These are phyloP conservation scores for Mycosphaerella sp. DNA, from an alignment of 2,329 filamentous ascomycete genomes.

Conservation along the genomic window DNA sequence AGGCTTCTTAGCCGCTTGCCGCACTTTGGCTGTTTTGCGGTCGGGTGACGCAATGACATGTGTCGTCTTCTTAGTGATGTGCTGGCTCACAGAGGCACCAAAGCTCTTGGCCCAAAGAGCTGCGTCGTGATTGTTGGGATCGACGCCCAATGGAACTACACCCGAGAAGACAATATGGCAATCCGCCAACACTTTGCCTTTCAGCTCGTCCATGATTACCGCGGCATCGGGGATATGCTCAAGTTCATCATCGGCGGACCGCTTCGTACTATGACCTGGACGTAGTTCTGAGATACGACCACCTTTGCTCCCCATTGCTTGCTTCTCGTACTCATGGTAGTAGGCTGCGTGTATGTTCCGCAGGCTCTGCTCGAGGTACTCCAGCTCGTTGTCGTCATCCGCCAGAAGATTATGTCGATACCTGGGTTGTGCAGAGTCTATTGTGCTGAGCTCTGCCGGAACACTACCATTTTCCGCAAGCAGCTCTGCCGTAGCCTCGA, in stretches of 20 bases:
- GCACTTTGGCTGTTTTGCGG: slow-evolving; percentile 81
- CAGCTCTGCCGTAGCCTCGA: slow-evolving; percentile 41
- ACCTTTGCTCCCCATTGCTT: slow-evolving; percentile 38
- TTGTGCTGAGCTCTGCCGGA: slow-evolving; percentile 29
- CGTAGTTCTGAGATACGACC: slow-evolving; percentile 47
- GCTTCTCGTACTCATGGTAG: slow-evolving; percentile 71
- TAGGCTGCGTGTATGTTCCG: slow-evolving; percentile 70
- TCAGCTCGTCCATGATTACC: slow-evolving; percentile 74
- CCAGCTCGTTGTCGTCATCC: slow-evolving; percentile 80
- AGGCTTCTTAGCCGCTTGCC: slow-evolving; percentile 68
- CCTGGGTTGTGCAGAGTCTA: slow-evolving; percentile 33
- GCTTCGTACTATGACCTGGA: slow-evolving; percentile 48
- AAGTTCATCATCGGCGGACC: slow-evolving; percentile 44
- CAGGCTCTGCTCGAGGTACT: slow-evolving; percentile 68
- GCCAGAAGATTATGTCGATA: slow-evolving; percentile 71
- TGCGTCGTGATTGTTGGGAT: slow-evolving; percentile 69
- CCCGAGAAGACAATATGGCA: slow-evolving; percentile 83
- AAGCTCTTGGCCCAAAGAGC: slow-evolving; percentile 82
- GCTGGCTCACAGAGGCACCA: slow-evolving; percentile 62
- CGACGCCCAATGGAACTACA: slow-evolving; percentile 74
- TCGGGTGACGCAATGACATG: slow-evolving; percentile 67
- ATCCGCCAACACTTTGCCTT: slow-evolving; percentile 66
- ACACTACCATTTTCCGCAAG: slow-evolving; percentile 32
- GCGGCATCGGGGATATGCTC: slow-evolving; percentile 76
- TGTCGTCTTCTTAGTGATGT: slow-evolving; percentile 52